Evolutionary conservation across 805 yeast genomes (phyloP).

Genomic region (Candida railenensis): DNA sequence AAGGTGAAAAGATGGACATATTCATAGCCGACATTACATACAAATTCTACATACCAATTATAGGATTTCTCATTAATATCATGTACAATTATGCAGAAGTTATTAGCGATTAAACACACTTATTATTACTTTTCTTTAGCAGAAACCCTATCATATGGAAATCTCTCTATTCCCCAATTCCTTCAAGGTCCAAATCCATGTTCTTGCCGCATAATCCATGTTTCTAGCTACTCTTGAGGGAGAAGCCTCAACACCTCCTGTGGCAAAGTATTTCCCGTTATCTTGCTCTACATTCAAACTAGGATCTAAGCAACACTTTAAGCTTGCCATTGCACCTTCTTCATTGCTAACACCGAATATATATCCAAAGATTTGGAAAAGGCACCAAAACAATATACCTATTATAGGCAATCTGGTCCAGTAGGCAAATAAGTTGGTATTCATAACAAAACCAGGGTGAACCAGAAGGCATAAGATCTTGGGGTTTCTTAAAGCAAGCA

Average conservation of each 20-base stretch:
- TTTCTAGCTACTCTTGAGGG: slow-evolving; percentile 60
- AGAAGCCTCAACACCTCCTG: slow-evolving; percentile 54
- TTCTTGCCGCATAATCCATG: slow-evolving; percentile 59
- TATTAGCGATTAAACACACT: not conserved
- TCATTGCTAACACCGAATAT: slow-evolving; percentile 71
- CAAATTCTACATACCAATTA: too few species aligned
- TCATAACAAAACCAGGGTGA: slow-evolving; percentile 87
- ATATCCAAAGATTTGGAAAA: slow-evolving; percentile 67
- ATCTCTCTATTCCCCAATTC: slow-evolving; percentile 52
- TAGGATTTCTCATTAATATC: too few species aligned
- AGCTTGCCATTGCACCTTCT: slow-evolving; percentile 65
- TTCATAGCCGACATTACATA: not conserved
- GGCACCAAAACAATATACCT: slow-evolving; percentile 72
- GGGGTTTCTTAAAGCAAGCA: slow-evolving; percentile 66
- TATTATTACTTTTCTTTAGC: too few species aligned
- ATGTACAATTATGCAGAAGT: slow-evolving; percentile 1
- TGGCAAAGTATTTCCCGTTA: slow-evolving; percentile 67
- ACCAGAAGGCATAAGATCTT: slow-evolving; percentile 61
- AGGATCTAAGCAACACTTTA: slow-evolving; percentile 61
- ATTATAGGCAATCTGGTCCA: slow-evolving; percentile 77
- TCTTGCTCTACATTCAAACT: slow-evolving; percentile 48
- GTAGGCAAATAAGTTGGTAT: slow-evolving; percentile 69
- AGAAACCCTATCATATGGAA: slow-evolving; percentile 17
- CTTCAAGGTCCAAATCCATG: slow-evolving; percentile 78
- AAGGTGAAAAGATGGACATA: not conserved